Evolutionary conservation across 2,329 filamentous ascomycete genomes (phyloP).

Genomic region (Fusarium tjaetaba): DNA sequence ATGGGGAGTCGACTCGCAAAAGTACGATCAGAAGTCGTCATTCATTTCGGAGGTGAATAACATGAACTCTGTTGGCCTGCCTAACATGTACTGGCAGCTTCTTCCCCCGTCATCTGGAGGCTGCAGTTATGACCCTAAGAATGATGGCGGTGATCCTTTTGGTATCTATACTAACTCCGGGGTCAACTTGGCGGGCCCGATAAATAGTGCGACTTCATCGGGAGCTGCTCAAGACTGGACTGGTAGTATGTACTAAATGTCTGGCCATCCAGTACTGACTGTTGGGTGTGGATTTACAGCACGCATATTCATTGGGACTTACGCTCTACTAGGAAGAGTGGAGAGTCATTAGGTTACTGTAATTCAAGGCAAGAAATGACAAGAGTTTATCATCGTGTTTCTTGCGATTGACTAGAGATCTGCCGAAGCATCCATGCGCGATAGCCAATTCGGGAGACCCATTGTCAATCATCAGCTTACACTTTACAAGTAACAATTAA

Average conservation of each 20-base stretch:
- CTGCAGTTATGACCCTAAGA: neutral
- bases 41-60: neutral
- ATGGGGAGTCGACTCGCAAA: neutral
- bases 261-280: too few species aligned
- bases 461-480: too few species aligned
- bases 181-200: neutral
- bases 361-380: rapidly evolving
- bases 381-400: too few species aligned
- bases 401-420: neutral
- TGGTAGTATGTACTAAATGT: neutral
- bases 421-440: neutral
- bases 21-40: neutral
- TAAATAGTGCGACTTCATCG: neutral
- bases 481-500: too few species aligned
- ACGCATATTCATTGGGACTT: rapidly evolving
- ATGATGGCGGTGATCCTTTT: neutral
- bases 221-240: neutral
- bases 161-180: neutral
- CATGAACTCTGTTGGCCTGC: neutral
- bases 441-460: too few species aligned
- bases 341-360: rapidly evolving
- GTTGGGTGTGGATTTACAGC: too few species aligned
- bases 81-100: neutral
- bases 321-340: rapidly evolving
- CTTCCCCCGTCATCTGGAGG: neutral